Percentiles rank a stretch among this genome's conserved stretches.
Evolutionary conservation across 768 basidiomycete species (phyloP).

Genomic region (Mycena amicta): DNA sequence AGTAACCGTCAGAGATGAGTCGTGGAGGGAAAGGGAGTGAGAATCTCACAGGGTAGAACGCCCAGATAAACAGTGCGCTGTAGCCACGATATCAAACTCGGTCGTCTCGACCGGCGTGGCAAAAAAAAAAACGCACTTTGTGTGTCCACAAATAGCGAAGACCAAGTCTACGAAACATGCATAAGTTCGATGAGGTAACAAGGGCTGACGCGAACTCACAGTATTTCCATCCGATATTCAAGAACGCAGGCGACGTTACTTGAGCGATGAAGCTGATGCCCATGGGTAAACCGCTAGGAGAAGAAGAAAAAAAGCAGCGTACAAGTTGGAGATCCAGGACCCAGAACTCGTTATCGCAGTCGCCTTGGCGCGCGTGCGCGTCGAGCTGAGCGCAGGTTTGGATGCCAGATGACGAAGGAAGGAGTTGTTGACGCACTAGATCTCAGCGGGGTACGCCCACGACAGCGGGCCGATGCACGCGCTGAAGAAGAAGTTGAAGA

Average conservation of each 20-base stretch:
- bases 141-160: slow-evolving; percentile 48
- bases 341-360: slow-evolving; percentile 47
- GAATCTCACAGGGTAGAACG: slow-evolving; percentile 48
- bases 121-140: slow-evolving; percentile 33
- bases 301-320: not conserved
- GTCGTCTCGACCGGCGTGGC: not conserved
- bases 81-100: not conserved
- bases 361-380: slow-evolving; percentile 45
- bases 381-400: too few species aligned
- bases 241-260: slow-evolving; percentile 44
- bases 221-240: slow-evolving; percentile 43
- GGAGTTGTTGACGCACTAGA: slow-evolving; percentile 30
- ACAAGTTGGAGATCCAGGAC: slow-evolving; percentile 51
- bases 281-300: not conserved
- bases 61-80: slow-evolving; percentile 45
- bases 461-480: slow-evolving; percentile 47
- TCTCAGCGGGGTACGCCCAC: slow-evolving; percentile 50
- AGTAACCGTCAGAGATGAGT: too few species aligned
- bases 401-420: too few species aligned
- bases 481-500: slow-evolving; percentile 52
- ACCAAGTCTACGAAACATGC: slow-evolving; percentile 36
- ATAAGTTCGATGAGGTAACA: not conserved
- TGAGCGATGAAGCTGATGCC: slow-evolving; percentile 45
- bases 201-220: slow-evolving; percentile 23
- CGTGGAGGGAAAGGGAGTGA: too few species aligned